Evolutionary conservation across 768 basidiomycete genomes (phyloP).

Genomic region (Macrolepiota fuliginosa): DNA sequence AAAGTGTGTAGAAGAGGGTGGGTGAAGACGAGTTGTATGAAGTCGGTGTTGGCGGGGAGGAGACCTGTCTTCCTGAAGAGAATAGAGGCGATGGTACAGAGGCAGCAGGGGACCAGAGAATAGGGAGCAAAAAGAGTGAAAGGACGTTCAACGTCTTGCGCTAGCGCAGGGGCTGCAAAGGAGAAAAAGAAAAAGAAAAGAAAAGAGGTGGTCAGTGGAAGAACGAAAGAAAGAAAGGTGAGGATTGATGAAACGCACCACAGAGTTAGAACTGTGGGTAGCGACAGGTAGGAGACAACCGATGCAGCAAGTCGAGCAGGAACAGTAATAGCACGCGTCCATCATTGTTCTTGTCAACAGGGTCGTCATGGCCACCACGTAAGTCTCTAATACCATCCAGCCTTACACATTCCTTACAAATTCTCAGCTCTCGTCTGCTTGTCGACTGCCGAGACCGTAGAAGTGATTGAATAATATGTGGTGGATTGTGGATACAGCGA

Average conservation of each 20-base stretch:
- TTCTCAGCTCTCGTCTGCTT: neutral
- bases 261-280: neutral
- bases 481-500: neutral
- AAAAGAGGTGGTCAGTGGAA: constrained; percentile 7
- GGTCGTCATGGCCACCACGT: constrained; percentile 2
- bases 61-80: constrained; percentile 52
- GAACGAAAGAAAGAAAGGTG: constrained; percentile 10
- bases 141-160: constrained; percentile 75
- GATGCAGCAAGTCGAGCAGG: neutral
- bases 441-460: neutral
- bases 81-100: constrained; percentile 22
- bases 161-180: constrained; percentile 37
- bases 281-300: neutral
- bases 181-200: constrained; percentile 26
- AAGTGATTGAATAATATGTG: too few species aligned
- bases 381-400: neutral
- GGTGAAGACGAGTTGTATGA: constrained; percentile 11
- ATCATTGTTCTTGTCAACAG: constrained; percentile 11
- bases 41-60: constrained; percentile 14
- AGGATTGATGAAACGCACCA: constrained; percentile 9
- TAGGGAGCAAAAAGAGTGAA: constrained; percentile 35
- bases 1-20: constrained; percentile 7
- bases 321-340: neutral
- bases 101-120: constrained; percentile 25
- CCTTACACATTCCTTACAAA: too few species aligned